Conservation (phyloP, 352 stramenopile species). For the Phytophthora tentaculata region DNA sequence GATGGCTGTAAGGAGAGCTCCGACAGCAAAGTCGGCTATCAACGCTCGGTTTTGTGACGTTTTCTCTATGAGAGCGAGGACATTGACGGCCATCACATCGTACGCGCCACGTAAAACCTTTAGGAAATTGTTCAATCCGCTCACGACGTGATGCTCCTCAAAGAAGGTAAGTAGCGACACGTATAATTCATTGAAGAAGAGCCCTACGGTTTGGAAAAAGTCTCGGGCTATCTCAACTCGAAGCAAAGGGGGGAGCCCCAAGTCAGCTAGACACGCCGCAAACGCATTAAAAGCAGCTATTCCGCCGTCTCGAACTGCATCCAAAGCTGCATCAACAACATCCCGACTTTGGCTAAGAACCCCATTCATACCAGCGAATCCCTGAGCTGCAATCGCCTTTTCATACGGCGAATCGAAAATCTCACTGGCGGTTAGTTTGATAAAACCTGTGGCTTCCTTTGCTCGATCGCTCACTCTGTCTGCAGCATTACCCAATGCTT, state of each 20-base stretch:
- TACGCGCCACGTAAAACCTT: constrained; percentile 29
- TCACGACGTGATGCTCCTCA: constrained; percentile 23
- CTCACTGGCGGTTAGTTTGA: background rate
- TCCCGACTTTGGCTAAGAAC: constrained; percentile 37
- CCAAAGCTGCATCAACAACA: constrained; percentile 33
- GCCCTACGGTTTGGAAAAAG: constrained; percentile 48
- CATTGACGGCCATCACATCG: constrained; percentile 40
- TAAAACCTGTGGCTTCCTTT: background rate
- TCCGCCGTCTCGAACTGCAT: constrained; percentile 28
- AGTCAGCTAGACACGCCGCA: constrained; percentile 19
- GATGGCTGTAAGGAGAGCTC: constrained; percentile 34
- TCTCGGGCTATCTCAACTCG: constrained; percentile 55
- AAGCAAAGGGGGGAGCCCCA: constrained; percentile 41
- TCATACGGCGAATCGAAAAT: constrained; percentile 40
- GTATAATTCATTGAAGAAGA: constrained; percentile 56
- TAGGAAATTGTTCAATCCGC: constrained; percentile 20
- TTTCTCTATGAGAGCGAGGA: constrained; percentile 13
- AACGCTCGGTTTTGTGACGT: constrained; percentile 13
- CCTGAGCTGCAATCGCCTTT: constrained; percentile 28
- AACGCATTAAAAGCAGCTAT: constrained; percentile 10
- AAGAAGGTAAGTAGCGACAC: constrained; percentile 31
- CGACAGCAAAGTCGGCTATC: constrained; percentile 34
- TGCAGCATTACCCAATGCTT: background rate
- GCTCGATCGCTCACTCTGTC: background rate
- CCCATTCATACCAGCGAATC: constrained; percentile 33